Base-by-base conservation (phyloP, 1,284 basidiomycete species). In the Cutaneotrichosporon mucoides region DNA sequence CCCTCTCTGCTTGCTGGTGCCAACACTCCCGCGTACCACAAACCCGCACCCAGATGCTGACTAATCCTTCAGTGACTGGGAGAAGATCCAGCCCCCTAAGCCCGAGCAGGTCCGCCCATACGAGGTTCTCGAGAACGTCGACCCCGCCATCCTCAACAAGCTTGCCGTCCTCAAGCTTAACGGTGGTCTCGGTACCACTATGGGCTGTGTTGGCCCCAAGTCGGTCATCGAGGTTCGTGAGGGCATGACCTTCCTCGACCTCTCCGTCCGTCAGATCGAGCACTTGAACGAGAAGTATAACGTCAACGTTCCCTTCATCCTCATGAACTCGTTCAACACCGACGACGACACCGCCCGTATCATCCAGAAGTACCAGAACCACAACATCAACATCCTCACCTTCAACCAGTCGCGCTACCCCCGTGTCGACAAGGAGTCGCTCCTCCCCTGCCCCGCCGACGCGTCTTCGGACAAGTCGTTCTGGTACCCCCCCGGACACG, bases 281-380 rank as follows among this genome's bases (percentile, higher is more conserved):
- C 84, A 85, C 76, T 78, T 85, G 64, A 85, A 85, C 80, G 79
- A 79, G 59, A 75, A 80, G 52, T 81, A 84, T 80, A 81, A 81
- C 69, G 83, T 84, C 68, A 96, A 85, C 80, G 94, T 98, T 49
- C 94, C 95, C 12, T 90, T 99, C 77, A 95, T 98, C 81, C 87
- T 99, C 76, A 99, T 99, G 95, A 98, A 96, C 75, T 97, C 93
- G 65, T 98, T 99, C 87, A 98, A 99, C 84, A 98, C 96, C 45
- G 94, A 95, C 78, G 92, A 95, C 56, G 93, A 96, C 78, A 96
- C 93, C 51, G 84, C 92, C 60, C 89, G 94, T 63, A 96, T 98
- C 82, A 99, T 99, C 82, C 96, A 98, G 80, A 99, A 99, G 82
- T 99, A 99, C 80, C 92, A 76, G 56, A 98, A 98, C 84, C 93